Conservation (phyloP, 805 yeast genomes). For the Wickerhamomyces canadensis region DNA sequence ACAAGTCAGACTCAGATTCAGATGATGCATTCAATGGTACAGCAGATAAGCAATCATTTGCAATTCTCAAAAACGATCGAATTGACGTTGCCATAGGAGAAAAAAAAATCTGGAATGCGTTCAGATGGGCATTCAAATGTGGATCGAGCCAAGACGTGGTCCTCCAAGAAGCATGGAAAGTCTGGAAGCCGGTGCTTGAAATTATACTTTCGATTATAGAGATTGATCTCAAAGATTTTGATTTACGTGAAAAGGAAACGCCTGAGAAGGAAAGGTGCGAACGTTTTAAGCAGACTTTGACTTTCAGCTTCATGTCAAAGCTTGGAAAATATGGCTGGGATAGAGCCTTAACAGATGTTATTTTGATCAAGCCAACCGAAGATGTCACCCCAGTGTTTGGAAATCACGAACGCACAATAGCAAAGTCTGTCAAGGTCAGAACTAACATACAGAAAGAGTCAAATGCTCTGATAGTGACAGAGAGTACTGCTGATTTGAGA, state of each 20-base stretch:
- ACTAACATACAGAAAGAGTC: not conserved
- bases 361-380: conserved; percentile 5
- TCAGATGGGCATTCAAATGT: conserved; percentile 27
- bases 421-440: conserved; percentile 12
- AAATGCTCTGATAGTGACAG: conserved; percentile 1
- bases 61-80: conserved; percentile 21
- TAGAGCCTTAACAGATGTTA: conserved; percentile 7
- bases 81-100: conserved; percentile 19
- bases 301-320: conserved; percentile 8
- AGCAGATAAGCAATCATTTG: conserved; percentile 15
- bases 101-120: conserved; percentile 22
- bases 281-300: conserved; percentile 1
- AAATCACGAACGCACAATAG: conserved; percentile 11
- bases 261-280: not conserved
- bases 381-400: conserved; percentile 8
- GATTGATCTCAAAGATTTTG: conserved; percentile 8
- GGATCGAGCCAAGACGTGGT: conserved; percentile 12
- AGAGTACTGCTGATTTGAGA: conserved; percentile 7
- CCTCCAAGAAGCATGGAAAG: conserved; percentile 13
- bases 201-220: conserved; percentile 15
- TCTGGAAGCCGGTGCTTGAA: conserved; percentile 17
- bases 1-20: conserved; percentile 5
- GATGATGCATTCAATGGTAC: conserved; percentile 3
- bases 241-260: not conserved
- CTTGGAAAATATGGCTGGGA: conserved; percentile 12